Evolutionary conservation across 1,284 basidiomycete genomes (phyloP), one percentile per base, ranked within the genome.

Genomic region (Exobasidium rhododendri): DNA sequence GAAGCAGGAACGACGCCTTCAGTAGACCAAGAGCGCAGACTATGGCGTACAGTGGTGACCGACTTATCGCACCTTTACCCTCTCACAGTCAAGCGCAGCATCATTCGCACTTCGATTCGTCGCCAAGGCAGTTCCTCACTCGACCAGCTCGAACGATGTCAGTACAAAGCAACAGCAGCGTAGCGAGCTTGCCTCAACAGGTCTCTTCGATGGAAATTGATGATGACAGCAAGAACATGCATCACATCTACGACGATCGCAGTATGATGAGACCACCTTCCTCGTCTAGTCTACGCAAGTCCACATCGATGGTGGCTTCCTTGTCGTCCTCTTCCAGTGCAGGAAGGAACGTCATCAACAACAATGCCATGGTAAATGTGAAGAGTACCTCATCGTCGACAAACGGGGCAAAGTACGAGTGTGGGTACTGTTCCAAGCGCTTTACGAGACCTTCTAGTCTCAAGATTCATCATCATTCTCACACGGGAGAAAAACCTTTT

Each of bases 401-500:
- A 30, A 29, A 49, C 10, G 30, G 24, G 17, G 30, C 57, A 5
- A 78, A 76, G 64, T 78, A 77, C 59, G 73, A 75, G 40, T 78
- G 75, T 60, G 61, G 63, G 0, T 73, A 67, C 68, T 78, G 75
- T 55, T 66, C 66, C 24, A 78, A 78, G 60, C 71, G 74, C 30
- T 78, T 78, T 61, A 70, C 71, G 7, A 64, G 75, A 1, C 75
- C 75, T 2, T 77, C 74, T 13, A 75, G 73, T 24, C 65, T 78
- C 46, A 72, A 72, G 45, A 78, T 76, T n/a, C 75, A 78, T 52
- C 70, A 72, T 26, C 71, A 77, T 56, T 75, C 73, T 24, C 76
- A 78, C 61, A 78, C 76, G 1, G 76, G 76, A 6, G 76, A 78
- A 44, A 78, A 78, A 61, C 76, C 76, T 13, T 78, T 69, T 49